Percentiles rank a stretch among this genome's conserved stretches.
Conservation (phyloP, 1,284 basidiomycete genomes). For the Caloboletus inedulis region DNA sequence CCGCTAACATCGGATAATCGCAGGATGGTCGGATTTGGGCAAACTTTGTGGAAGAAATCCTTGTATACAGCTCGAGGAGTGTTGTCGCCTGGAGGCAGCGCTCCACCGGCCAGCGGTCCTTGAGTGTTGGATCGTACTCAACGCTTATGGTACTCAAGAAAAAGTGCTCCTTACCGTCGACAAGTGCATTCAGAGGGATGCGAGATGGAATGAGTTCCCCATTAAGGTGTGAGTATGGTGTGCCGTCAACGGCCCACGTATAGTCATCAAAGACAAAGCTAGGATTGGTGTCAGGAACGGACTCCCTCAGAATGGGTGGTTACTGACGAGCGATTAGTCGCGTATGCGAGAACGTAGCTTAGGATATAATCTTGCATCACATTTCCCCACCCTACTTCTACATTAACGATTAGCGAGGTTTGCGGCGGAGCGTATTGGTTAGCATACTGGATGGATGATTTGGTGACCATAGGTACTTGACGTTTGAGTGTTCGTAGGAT, state of each 20-base stretch:
- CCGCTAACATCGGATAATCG: conserved; percentile 21
- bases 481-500: conserved; percentile 20
- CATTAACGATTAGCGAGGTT: conserved; percentile 4
- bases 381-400: conserved; percentile 41
- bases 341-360: conserved; percentile 34
- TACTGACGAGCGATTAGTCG: conserved; percentile 35
- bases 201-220: conserved; percentile 36
- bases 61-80: conserved; percentile 35
- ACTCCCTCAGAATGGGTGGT: background rate
- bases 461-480: conserved; percentile 31
- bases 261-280: conserved; percentile 43
- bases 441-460: conserved; percentile 26
- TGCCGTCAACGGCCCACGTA: conserved; percentile 31
- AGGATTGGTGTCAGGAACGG: background rate
- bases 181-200: conserved; percentile 32
- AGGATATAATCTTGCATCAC: conserved; percentile 42
- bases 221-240: conserved; percentile 30
- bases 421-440: too few species aligned
- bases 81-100: conserved; percentile 28
- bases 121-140: conserved; percentile 2
- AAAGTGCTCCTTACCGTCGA: conserved; percentile 16
- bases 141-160: background rate
- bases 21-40: conserved; percentile 34
- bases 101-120: conserved; percentile 40
- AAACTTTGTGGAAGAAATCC: conserved; percentile 37